Base-by-base conservation (phyloP, 306 rosid species). In the Alnus glutinosa region DNA sequence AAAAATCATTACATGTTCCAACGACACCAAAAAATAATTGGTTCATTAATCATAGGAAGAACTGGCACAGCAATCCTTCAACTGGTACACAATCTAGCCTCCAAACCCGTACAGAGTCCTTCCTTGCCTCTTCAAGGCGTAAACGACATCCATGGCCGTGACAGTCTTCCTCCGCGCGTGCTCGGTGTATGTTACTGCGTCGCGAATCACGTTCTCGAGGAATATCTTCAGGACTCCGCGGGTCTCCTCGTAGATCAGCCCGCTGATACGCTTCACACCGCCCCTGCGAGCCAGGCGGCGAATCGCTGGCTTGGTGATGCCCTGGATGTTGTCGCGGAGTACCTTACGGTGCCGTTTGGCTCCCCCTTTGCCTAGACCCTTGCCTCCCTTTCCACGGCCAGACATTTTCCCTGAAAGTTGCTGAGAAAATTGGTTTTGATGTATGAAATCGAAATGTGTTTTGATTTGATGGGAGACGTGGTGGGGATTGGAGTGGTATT, bases 371-470 rank as follows among this genome's bases (percentile, higher is more conserved):
- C 61, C 61, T 10, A 55, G 8, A 1, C 61, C 61, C 61, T 55
- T 55, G 9, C 61, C 61, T 18, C 61, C 61, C 3, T 55, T 58
- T 28, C 64, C 36, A 9, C 51, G 91, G 0, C 91, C 91, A 1
- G 91, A 86, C 91, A 88, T 88, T 81, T 62, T 73, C 75, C 3
- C 9, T 1, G 13, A 18, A 62, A 73, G 15, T 3, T 14, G 37
- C 8, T 0, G 54, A 30, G 12, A 34, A 2, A 7, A 2, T 4
- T 4, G 28, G 37, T 14, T 0, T n/a, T 18, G 0, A 0, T 8
- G 1, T 0, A 1, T 6, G 19, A 6, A 11, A 76, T 1, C 6
- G 19, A 6, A 11, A 76, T 1, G 1, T 0, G 44, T 2, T 32
- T 2, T 11, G 42, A 16, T 30, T 61, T 50, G 51, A n/a, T 16